Conservation (phyloP, 108 stramenopile species). For the Stephanodiscus minutulus region DNA sequence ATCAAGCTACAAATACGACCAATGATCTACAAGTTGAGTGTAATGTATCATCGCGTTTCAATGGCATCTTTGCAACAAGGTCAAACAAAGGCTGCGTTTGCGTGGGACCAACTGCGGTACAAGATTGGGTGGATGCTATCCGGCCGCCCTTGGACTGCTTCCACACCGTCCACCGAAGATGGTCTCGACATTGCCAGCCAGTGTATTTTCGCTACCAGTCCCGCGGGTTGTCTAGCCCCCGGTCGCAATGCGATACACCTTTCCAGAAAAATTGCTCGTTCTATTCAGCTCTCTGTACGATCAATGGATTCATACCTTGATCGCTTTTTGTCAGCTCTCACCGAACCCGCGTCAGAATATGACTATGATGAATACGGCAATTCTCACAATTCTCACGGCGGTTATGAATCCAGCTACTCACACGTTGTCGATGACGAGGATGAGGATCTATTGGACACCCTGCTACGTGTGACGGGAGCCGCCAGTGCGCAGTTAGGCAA, state of each 20-base stretch:
- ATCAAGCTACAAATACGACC: constrained; percentile 25
- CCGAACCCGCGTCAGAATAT: constrained; percentile 25
- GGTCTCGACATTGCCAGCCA: constrained; percentile 2
- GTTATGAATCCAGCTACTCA: constrained; percentile 15
- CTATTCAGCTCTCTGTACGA: constrained; percentile 36
- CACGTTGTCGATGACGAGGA: constrained; percentile 30
- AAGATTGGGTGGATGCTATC: constrained; percentile 24
- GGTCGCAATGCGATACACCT: constrained; percentile 53
- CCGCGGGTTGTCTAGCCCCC: constrained; percentile 58
- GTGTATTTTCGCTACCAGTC: constrained; percentile 68
- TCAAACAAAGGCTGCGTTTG: constrained; percentile 40
- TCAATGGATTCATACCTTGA: constrained; percentile 51
- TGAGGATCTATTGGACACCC: constrained; percentile 47
- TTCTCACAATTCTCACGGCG: constrained; percentile 2
- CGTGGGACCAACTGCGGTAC: constrained; percentile 37
- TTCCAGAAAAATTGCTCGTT: constrained; percentile 32
- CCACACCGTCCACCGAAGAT: constrained; percentile 1
- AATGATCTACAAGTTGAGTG: constrained; percentile 35
- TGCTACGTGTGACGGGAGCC: constrained; percentile 40
- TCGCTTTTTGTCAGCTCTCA: constrained; percentile 30
- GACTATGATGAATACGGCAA: constrained; percentile 23
- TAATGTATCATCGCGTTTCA: constrained; percentile 39
- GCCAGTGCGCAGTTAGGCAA: constrained; percentile 30
- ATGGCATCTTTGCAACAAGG: constrained; percentile 30
- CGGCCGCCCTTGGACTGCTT: constrained; percentile 28